Evolutionary conservation across 208 protist genomes (phyloP).

Genomic region (Leishmania turanica): DNA sequence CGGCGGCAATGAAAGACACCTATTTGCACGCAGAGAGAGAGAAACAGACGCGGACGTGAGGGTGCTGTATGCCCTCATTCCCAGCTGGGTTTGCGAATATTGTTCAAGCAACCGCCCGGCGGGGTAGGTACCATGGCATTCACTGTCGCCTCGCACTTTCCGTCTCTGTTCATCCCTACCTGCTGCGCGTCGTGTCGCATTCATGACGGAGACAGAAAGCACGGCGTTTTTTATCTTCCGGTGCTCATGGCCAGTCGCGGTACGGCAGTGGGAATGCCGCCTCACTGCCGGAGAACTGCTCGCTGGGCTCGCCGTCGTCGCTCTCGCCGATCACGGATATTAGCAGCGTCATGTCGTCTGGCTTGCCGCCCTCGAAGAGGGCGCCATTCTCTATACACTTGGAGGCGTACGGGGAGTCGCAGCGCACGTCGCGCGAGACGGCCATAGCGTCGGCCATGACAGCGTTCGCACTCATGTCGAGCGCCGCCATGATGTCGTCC

Average conservation of each 20-base stretch:
- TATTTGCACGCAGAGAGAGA: neutral
- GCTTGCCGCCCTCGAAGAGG: conserved; percentile 77
- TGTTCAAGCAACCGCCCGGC: neutral
- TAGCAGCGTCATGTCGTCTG: conserved; percentile 78
- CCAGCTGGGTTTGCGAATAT: neutral
- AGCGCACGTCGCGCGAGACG: conserved; percentile 46
- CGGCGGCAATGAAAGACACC: neutral
- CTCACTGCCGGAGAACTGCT: conserved; percentile 48
- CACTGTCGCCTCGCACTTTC: neutral
- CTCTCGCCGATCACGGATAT: conserved; percentile 59
- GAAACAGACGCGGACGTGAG: neutral
- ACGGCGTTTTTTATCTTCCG: neutral
- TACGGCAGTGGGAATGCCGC: conserved; percentile 54
- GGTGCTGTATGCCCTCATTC: neutral
- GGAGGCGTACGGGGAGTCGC: conserved; percentile 64
- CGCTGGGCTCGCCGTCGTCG: conserved; percentile 41
- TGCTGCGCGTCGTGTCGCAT: neutral
- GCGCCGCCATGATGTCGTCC: conserved; percentile 53
- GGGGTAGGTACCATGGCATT: neutral
- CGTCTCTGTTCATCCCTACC: neutral
- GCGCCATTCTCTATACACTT: conserved; percentile 65
- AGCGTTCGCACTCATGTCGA: conserved; percentile 37
- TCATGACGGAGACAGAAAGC: neutral
- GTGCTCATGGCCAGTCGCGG: conserved; percentile 60
- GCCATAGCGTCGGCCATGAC: conserved; percentile 40